Percentiles rank a stretch among this genome's conserved stretches.
These are phyloP conservation scores for Dendrocalamus sinicus DNA, from an alignment of 176 grass and related monocot species.

Conservation along the genomic window DNA sequence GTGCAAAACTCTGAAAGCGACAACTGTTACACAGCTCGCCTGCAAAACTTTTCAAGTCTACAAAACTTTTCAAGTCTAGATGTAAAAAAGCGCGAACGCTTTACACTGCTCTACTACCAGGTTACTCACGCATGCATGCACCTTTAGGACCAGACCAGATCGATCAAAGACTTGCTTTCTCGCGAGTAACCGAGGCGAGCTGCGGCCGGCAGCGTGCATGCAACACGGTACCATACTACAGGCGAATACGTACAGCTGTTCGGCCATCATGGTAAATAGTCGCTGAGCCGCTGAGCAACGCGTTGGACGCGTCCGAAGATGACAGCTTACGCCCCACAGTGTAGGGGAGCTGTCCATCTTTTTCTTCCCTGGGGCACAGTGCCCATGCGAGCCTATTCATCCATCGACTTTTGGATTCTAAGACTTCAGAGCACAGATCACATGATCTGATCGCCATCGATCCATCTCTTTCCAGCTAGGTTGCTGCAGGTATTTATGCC, in stretches of 20 bases:
- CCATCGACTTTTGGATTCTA: background rate
- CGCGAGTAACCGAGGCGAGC: conserved; percentile 36
- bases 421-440: conserved; percentile 23
- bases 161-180: conserved; percentile 26
- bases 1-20: background rate
- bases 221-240: conserved; percentile 19
- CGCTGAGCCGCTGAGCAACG: background rate
- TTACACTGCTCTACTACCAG: conserved; percentile 32
- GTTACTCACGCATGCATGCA: conserved; percentile 8
- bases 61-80: conserved; percentile 4
- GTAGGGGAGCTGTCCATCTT: conserved; percentile 19
- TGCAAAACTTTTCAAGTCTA: conserved; percentile 13
- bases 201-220: conserved; percentile 25
- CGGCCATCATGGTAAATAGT: conserved; percentile 55
- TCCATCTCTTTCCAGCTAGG: conserved; percentile 4
- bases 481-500: background rate
- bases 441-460: background rate
- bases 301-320: conserved; percentile 19
- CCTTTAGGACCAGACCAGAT: background rate
- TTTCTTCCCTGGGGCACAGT: background rate
- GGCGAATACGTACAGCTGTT: conserved; percentile 38
- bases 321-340: conserved; percentile 39
- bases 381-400: background rate
- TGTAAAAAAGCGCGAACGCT: conserved; percentile 27
- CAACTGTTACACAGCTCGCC: conserved; percentile 7